Evolutionary conservation across 1,284 basidiomycete genomes (phyloP), one percentile per base, ranked within the genome.

Genomic region (Sporisorium scitamineum): DNA sequence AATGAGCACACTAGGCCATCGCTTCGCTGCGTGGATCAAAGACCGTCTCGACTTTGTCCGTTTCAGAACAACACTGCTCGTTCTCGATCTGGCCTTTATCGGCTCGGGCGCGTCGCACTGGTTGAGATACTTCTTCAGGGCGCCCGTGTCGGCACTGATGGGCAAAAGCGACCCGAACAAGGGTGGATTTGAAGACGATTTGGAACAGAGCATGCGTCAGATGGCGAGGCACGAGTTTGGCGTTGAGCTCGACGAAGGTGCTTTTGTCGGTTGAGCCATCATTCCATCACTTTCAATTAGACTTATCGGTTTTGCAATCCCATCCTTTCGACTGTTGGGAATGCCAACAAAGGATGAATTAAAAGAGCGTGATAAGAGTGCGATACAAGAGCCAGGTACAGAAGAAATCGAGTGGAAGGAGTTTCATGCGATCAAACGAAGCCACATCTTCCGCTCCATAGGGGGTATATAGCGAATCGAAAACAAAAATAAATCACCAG

Each of bases 111-210:
- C 80, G 0, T 47, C 60, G 9, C 72, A 80, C 50, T 77, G 76
- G 76, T 32, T 79, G 2, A 41, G 58, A 3, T 70, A 57, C 58
- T 32, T 80, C 2, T 52, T 79, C 55, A 20, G 60, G 18, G 44
- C 63, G 2, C 76, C 76, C 3, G 27, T 64, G 13, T 53, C 58
- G 10, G 71, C 64, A 1, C 44, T 75, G 41, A 20, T 65, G 27
- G 65, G 76, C 44, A 58, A 47, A 32, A 51, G 52, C 13, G 76
- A 68, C 32, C 54, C 71, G 13, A 57, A 64, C n/a, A 51, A 55
- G 22, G 60, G 61, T 7, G 81, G 81, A 11, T 83, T 83, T 42
- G 80, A 83, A 51, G 81, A 81, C 48, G 81, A 83, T 58, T 44
- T 83, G 26, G 79, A 81, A 37, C 57, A 73, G 20, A 64, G 66